Evolutionary conservation across 805 yeast species (phyloP).

Genomic region (Diddensiella santjacobensis): DNA sequence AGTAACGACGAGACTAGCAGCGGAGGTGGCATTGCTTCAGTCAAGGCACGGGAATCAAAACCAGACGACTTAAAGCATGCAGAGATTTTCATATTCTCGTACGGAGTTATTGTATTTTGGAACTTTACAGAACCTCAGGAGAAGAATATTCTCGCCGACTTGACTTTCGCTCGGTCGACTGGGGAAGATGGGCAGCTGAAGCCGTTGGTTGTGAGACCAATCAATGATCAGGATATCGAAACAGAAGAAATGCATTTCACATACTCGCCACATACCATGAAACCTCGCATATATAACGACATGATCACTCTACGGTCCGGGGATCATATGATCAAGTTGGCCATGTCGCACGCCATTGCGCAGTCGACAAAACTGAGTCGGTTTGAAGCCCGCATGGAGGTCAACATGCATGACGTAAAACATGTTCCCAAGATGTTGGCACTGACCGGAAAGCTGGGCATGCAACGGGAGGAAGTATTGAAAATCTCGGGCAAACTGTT

Average conservation of each 20-base stretch:
- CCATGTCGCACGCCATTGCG: conserved; percentile 95
- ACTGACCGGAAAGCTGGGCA: conserved; percentile 79
- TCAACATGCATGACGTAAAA: conserved; percentile 77
- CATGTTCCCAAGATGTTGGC: conserved; percentile 87
- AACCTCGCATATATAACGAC: conserved; percentile 70
- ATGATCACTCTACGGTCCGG: conserved; percentile 87
- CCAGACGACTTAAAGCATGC: conserved; percentile 49
- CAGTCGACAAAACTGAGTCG: conserved; percentile 89
- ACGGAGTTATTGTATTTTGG: conserved; percentile 98
- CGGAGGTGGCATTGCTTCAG: neutral
- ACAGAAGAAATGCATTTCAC: conserved; percentile 83
- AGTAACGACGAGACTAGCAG: neutral
- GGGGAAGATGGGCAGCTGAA: conserved; percentile 18
- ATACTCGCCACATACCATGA: conserved; percentile 46
- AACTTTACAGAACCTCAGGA: conserved; percentile 90
- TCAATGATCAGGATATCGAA: conserved; percentile 83
- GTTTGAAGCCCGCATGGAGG: conserved; percentile 89
- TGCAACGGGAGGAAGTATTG: conserved; percentile 77
- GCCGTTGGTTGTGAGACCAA: conserved; percentile 61
- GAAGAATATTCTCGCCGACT: conserved; percentile 87
- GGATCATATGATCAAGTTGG: conserved; percentile 86
- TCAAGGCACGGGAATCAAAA: conserved; percentile 4
- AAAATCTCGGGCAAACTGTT: conserved; percentile 88
- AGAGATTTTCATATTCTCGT: conserved; percentile 82
- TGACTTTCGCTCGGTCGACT: conserved; percentile 56